Conservation (phyloP, 176 grass and related monocot genomes). For the Aegilops sharonensis region DNA sequence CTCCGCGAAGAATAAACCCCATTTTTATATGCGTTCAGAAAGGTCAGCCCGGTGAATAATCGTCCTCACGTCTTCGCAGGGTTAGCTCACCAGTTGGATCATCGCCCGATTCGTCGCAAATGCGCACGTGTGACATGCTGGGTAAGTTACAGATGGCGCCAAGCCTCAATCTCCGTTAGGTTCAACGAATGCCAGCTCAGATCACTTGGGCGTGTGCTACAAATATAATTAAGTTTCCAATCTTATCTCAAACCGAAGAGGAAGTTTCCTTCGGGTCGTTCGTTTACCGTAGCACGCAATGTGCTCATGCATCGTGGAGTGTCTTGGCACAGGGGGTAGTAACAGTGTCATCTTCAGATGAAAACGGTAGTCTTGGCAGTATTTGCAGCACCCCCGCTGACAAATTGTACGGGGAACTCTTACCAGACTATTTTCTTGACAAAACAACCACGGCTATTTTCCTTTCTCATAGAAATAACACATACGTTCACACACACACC, state of each 20-base stretch:
- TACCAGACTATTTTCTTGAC: not conserved
- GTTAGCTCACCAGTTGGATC: constrained; percentile 6
- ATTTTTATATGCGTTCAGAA: constrained; percentile 9
- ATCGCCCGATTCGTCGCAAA: not conserved
- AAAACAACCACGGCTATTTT: not conserved
- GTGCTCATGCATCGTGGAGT: not conserved
- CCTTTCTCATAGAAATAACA: no score
- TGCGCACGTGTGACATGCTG: constrained; percentile 13
- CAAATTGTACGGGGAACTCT: not conserved
- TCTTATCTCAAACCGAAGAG: constrained; percentile 33
- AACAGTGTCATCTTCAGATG: constrained; percentile 13
- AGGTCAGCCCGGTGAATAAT: constrained; percentile 20
- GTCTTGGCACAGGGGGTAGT: not conserved
- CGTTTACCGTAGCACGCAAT: not conserved
- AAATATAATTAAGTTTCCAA: not conserved
- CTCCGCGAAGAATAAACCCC: not conserved
- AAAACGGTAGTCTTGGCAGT: not conserved
- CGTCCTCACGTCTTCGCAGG: not conserved
- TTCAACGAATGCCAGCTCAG: constrained; percentile 25
- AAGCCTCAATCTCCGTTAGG: not conserved
- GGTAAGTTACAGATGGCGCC: constrained; percentile 13
- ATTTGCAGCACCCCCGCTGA: not conserved
- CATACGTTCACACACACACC: no score
- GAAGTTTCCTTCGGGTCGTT: not conserved
- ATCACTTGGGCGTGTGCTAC: constrained; percentile 13